Percentiles rank a stretch among this genome's conserved stretches.
These are phyloP conservation scores for Clarireedia monteithiana DNA, from an alignment of 2,329 filamentous ascomycete genomes.

Conservation along the genomic window DNA sequence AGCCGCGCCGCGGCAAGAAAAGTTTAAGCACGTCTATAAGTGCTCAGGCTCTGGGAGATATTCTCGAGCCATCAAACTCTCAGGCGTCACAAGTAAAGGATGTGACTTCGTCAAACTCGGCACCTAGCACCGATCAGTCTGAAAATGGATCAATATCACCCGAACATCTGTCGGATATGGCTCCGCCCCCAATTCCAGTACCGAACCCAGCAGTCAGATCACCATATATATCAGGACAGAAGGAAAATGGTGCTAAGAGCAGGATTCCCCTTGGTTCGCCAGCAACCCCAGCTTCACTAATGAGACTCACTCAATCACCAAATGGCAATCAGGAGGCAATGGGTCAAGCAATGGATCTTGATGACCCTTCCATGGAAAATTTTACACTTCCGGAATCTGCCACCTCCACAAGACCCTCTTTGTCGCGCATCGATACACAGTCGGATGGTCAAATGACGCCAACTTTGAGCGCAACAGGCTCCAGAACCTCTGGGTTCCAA, in stretches of 20 bases:
- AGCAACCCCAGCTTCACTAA: slow-evolving; percentile 81
- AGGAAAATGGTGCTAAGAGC: slow-evolving; percentile 27
- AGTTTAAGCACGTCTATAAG: slow-evolving; percentile 34
- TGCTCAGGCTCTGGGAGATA: slow-evolving; percentile 33
- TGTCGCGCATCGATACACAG: slow-evolving; percentile 44
- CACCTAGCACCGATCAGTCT: slow-evolving; percentile 42
- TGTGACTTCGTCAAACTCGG: slow-evolving; percentile 26
- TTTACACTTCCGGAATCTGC: slow-evolving; percentile 69
- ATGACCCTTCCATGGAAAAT: slow-evolving; percentile 52
- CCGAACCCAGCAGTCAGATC: slow-evolving; percentile 58
- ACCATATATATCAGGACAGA: slow-evolving; percentile 56
- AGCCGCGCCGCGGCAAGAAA: slow-evolving; percentile 37
- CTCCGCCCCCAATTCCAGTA: slow-evolving; percentile 58
- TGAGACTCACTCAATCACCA: slow-evolving; percentile 53
- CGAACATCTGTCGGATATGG: slow-evolving; percentile 57
- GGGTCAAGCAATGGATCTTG: slow-evolving; percentile 39
- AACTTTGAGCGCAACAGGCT: slow-evolving; percentile 36
- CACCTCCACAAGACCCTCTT: slow-evolving; percentile 38
- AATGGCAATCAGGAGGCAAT: slow-evolving; percentile 31
- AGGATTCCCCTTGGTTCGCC: slow-evolving; percentile 40
- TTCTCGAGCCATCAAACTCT: slow-evolving; percentile 29
- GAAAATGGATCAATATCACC: slow-evolving; percentile 59
- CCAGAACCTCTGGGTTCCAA: slow-evolving; percentile 31
- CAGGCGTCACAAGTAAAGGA: slow-evolving; percentile 31
- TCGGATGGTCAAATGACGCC: slow-evolving; percentile 46